These are phyloP conservation scores for Balamuthia mandrillaris DNA, from an alignment of 208 protist genomes.

Conservation along the genomic window DNA sequence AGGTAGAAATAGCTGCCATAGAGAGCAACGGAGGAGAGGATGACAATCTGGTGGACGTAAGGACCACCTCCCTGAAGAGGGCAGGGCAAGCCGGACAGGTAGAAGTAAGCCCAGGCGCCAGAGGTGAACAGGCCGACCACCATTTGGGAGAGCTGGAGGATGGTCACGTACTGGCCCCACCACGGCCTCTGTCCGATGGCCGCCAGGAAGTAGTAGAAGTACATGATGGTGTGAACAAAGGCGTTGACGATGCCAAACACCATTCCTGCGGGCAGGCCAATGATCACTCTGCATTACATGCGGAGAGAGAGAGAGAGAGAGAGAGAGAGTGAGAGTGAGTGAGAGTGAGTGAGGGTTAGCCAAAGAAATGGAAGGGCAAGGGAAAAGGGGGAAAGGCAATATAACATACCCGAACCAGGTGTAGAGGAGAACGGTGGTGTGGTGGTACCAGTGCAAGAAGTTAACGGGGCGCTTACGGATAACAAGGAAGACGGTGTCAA, in stretches of 20 bases:
- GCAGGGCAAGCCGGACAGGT: no score
- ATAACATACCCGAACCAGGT: conserved; percentile 53
- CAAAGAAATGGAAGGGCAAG: no score
- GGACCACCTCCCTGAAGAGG: no score
- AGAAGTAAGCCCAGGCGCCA: neutral
- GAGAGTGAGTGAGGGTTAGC: no score
- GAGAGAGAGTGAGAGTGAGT: no score
- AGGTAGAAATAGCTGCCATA: conserved; percentile 83
- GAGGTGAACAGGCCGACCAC: conserved; percentile 52
- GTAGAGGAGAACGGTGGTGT: conserved; percentile 70
- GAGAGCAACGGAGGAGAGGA: conserved; percentile 73
- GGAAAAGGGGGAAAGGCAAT: no score
- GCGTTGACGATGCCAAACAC: conserved; percentile 89
- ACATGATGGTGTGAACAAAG: conserved; percentile 89
- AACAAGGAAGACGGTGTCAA: conserved; percentile 77
- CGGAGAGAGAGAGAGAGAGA: no score
- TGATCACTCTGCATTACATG: no score
- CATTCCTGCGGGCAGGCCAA: neutral
- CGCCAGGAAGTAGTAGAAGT: conserved; percentile 86
- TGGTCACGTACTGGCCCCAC: conserved; percentile 61
- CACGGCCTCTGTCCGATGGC: conserved; percentile 66
- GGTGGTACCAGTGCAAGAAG: conserved; percentile 84
- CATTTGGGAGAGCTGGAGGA: conserved; percentile 79
- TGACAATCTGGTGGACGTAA: conserved; percentile 19
- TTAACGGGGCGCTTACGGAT: conserved; percentile 70